These are phyloP conservation scores for Fistulina hepatica DNA, from an alignment of 1,284 basidiomycete species.

Conservation along the genomic window DNA sequence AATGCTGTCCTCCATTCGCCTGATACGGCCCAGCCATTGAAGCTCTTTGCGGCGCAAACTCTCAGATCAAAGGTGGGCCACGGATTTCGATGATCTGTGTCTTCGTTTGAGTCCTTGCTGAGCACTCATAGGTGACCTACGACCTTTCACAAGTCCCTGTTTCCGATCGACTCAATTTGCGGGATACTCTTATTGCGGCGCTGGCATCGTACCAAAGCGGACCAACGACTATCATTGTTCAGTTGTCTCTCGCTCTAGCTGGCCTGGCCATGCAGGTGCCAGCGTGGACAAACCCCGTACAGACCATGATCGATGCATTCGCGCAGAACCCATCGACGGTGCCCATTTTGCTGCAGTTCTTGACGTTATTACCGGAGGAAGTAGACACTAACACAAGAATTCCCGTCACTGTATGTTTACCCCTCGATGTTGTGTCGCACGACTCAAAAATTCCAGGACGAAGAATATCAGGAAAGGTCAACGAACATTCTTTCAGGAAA, in stretches of 20 bases:
- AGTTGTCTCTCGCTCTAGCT: constrained; percentile 83
- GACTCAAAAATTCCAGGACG: constrained; percentile 40
- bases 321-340: constrained; percentile 81
- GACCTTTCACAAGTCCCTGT: constrained; percentile 82
- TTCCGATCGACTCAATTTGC: constrained; percentile 58
- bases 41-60: constrained; percentile 94
- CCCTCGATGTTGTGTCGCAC: constrained; percentile 3
- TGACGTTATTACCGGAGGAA: constrained; percentile 91
- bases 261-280: constrained; percentile 88
- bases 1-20: constrained; percentile 80
- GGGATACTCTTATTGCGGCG: constrained; percentile 80
- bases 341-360: constrained; percentile 77
- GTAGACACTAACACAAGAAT: constrained; percentile 78
- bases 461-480: constrained; percentile 67
- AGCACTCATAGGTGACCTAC: constrained; percentile 71
- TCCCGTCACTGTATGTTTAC: constrained; percentile 58
- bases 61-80: constrained; percentile 89
- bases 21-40: constrained; percentile 72
- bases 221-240: constrained; percentile 80
- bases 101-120: constrained; percentile 16
- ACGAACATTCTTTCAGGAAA: constrained; percentile 62
- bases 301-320: constrained; percentile 77
- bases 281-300: constrained; percentile 78
- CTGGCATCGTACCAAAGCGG: constrained; percentile 62
- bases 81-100: constrained; percentile 12